Evolutionary conservation across 208 protist genomes (phyloP).

Genomic region (Strigomonas culicis): DNA sequence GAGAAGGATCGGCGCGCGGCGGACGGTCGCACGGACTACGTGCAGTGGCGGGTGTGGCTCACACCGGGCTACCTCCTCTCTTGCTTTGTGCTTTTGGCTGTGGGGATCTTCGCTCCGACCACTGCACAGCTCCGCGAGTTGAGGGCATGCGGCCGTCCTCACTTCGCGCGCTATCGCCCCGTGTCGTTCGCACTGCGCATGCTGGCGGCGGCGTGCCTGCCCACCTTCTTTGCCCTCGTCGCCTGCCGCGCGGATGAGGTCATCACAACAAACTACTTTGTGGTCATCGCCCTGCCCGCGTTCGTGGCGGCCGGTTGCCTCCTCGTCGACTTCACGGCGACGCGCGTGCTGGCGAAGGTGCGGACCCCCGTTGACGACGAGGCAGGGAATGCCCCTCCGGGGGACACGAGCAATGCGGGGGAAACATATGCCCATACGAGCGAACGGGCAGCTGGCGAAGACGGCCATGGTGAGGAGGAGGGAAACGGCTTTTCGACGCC

Average conservation of each 20-base stretch:
- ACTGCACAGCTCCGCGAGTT: conserved; percentile 6
- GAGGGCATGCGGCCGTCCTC: conserved; percentile 18
- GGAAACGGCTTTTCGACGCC: not conserved
- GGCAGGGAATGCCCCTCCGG: conserved; percentile 5
- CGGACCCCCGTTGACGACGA: conserved; percentile 18
- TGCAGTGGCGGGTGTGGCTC: conserved; percentile 62
- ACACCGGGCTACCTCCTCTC: conserved; percentile 59
- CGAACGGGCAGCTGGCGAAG: not conserved
- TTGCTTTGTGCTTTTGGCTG: conserved; percentile 25
- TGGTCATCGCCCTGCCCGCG: conserved; percentile 54
- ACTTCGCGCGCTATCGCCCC: conserved; percentile 25
- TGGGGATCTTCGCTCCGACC: conserved; percentile 20
- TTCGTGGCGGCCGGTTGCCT: conserved; percentile 31
- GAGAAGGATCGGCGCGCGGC: conserved; percentile 30
- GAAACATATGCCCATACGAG: not conserved
- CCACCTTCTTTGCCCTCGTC: conserved; percentile 53
- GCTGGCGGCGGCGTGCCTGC: conserved; percentile 23
- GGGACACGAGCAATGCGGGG: conserved; percentile 13
- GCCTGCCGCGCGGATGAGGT: conserved; percentile 60
- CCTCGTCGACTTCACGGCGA: conserved; percentile 26
- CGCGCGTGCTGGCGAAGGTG: conserved; percentile 12
- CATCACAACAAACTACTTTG: conserved; percentile 68
- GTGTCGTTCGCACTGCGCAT: conserved; percentile 34
- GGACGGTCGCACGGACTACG: conserved; percentile 30
- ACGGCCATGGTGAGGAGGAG: not conserved